These are phyloP conservation scores for Dendrobium chrysotoxum DNA, from an alignment of 106 monocot genomes.

Conservation along the genomic window DNA sequence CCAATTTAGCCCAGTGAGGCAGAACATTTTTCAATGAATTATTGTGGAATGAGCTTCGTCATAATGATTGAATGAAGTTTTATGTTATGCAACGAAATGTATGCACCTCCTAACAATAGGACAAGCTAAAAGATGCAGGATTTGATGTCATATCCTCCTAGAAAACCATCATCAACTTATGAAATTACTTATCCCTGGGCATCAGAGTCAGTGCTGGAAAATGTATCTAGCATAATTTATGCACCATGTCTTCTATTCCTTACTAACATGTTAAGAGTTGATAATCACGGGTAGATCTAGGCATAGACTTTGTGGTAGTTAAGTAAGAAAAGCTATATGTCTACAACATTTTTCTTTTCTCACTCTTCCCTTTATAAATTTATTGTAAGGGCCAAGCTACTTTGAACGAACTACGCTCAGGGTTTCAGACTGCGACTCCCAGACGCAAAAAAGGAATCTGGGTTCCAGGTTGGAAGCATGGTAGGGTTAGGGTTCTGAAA, in stretches of 20 bases:
- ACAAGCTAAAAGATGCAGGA: background rate
- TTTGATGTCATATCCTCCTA: background rate
- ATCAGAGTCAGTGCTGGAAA: background rate
- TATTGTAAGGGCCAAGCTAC: background rate
- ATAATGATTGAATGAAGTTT: too few species aligned
- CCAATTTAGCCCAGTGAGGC: too few species aligned
- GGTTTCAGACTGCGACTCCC: too few species aligned
- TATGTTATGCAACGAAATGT: too few species aligned
- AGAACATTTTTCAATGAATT: too few species aligned
- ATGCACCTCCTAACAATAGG: too few species aligned
- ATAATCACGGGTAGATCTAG: background rate
- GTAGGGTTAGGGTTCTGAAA: conserved; percentile 6
- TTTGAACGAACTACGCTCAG: too few species aligned
- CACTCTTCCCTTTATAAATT: background rate
- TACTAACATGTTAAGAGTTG: background rate
- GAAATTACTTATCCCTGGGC: background rate
- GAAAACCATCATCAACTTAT: background rate
- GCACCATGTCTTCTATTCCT: background rate
- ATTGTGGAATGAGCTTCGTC: too few species aligned
- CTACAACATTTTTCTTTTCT: background rate
- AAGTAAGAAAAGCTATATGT: background rate
- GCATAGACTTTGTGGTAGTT: background rate
- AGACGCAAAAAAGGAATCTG: too few species aligned
- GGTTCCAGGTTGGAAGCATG: too few species aligned
- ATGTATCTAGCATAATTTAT: background rate